Percentiles rank a stretch among this genome's conserved stretches.
phyloP scores from a whole-genome alignment of 768 basidiomycete species.

The Suillus alpinus region DNA sequence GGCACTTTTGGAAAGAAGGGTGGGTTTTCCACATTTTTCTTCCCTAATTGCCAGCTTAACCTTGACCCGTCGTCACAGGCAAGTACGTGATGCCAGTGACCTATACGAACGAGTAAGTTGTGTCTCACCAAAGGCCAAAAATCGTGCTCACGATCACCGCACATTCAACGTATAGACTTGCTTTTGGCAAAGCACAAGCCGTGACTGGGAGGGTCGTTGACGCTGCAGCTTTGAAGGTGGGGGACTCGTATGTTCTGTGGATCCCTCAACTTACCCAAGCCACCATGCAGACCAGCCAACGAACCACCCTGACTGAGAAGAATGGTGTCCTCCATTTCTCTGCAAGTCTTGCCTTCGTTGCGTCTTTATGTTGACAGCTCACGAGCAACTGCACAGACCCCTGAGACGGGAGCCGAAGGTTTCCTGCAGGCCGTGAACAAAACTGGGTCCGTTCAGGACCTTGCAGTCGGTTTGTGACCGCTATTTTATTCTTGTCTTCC shows the following conservation, averaged over 20 bases:
- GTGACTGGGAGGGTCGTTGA: neutral
- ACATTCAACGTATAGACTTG: neutral
- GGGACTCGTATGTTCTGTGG: neutral
- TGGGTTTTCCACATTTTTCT: neutral
- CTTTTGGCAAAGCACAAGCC: neutral
- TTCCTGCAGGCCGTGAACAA: neutral
- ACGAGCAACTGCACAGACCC: neutral
- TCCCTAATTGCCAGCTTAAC: neutral
- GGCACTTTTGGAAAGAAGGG: neutral
- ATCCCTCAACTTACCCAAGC: neutral
- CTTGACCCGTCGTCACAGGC: neutral
- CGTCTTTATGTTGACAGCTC: neutral
- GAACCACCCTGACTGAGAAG: neutral
- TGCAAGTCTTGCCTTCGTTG: neutral
- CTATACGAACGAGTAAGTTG: neutral
- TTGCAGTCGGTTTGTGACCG: neutral
- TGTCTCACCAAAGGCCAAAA: neutral
- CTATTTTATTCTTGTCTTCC: neutral
- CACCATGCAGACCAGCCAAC: neutral
- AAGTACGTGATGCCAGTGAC: neutral
- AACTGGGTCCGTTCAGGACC: neutral
- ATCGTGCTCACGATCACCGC: neutral
- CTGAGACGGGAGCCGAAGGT: too few species aligned
- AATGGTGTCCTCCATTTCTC: neutral
- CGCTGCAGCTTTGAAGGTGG: neutral